These are phyloP conservation scores for Camellia japonica DNA, from an alignment of 148 eudicot species.

Conservation along the genomic window DNA sequence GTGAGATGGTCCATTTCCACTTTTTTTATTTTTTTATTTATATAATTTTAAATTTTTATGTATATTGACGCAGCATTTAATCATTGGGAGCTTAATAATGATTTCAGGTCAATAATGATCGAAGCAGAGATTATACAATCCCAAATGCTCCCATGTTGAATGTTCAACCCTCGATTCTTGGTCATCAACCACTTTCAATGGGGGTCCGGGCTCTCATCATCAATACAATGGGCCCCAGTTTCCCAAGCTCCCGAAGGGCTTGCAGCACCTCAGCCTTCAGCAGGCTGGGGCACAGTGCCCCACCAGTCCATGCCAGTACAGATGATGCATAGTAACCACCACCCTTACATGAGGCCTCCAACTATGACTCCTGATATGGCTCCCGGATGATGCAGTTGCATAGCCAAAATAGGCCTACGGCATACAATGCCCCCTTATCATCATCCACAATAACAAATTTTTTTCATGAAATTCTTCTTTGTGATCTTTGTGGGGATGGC, in stretches of 20 bases:
- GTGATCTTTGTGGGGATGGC: neutral
- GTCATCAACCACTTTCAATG: conserved; percentile 59
- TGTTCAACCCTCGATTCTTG: conserved; percentile 46
- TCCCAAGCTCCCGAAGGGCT: conserved; percentile 32
- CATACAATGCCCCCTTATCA: conserved; percentile 44
- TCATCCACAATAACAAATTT: conserved; percentile 24
- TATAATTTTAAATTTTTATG: too few species aligned
- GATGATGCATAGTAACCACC: conserved; percentile 52
- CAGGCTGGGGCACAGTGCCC: conserved; percentile 60
- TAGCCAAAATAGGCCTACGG: conserved; percentile 46
- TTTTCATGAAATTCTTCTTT: neutral
- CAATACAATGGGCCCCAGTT: conserved; percentile 51
- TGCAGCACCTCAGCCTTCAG: conserved; percentile 44
- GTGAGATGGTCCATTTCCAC: neutral
- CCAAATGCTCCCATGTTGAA: conserved; percentile 47
- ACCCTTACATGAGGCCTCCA: conserved; percentile 53
- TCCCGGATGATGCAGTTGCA: conserved; percentile 33
- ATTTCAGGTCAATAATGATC: conserved; percentile 79
- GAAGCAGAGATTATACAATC: conserved; percentile 87
- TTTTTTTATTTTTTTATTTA: neutral
- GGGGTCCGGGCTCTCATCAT: conserved; percentile 37
- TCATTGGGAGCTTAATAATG: neutral
- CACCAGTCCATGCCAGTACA: conserved; percentile 56
- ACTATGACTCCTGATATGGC: conserved; percentile 40
- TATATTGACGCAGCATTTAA: neutral